Evolutionary conservation across 2,329 filamentous ascomycete species (phyloP).

Genomic region (Corniculantispora saksenae): DNA sequence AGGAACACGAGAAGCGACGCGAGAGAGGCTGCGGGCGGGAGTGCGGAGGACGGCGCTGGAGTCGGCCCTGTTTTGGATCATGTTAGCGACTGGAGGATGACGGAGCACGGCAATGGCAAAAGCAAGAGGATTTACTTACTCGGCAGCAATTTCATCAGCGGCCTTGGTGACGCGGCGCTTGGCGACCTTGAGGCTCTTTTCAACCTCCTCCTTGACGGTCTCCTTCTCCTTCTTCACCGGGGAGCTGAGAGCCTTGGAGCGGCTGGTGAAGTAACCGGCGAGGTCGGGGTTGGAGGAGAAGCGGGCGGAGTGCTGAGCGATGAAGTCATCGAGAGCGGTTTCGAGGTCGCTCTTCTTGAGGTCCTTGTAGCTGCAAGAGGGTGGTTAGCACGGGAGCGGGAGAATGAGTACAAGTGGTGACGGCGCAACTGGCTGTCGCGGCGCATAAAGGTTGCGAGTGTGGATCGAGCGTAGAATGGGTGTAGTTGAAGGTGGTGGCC

Average conservation of each 20-base stretch:
- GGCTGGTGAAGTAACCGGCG: constrained; percentile 73
- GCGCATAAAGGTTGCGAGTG: neutral
- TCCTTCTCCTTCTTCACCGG: constrained; percentile 61
- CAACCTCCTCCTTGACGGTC: constrained; percentile 37
- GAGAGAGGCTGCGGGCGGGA: constrained; percentile 52
- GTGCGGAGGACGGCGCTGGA: constrained; percentile 51
- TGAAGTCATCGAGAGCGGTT: constrained; percentile 69
- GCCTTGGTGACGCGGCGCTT: constrained; percentile 48
- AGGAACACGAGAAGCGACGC: constrained; percentile 62
- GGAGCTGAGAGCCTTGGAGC: constrained; percentile 59
- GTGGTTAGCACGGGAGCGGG: constrained; percentile 3
- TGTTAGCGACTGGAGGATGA: neutral
- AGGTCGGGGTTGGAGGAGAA: constrained; percentile 66
- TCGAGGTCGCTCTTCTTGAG: constrained; percentile 82
- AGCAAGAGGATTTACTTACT: no score
- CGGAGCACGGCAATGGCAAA: neutral
- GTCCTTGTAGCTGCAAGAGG: constrained; percentile 59
- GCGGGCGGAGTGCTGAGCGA: constrained; percentile 66
- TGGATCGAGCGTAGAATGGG: neutral
- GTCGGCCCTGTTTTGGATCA: constrained; percentile 27
- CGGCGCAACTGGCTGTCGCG: neutral
- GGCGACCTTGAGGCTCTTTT: constrained; percentile 45
- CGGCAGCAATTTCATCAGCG: constrained; percentile 46
- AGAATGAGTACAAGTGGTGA: neutral
- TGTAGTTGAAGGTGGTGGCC: neutral